Base-by-base conservation (phyloP, 2,329 filamentous ascomycete species). In the Capronia coronata region DNA sequence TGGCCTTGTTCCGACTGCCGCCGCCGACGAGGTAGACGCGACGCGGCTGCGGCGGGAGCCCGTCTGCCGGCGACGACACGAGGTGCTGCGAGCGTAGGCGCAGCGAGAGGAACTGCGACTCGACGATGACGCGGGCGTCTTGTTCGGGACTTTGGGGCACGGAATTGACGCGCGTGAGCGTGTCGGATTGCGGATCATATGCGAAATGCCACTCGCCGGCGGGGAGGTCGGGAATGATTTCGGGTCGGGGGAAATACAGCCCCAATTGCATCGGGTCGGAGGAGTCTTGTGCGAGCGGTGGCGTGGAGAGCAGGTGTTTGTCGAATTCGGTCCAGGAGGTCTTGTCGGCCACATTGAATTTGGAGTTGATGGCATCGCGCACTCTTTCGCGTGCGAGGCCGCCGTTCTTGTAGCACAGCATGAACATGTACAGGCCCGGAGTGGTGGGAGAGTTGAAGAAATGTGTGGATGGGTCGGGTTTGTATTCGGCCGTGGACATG, bases 391-490 rank as follows among this genome's bases (percentile, higher is more conserved):
- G 85, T 1, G 93, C 91, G 1, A 97, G 80, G 1, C 89, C 89
- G 59, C 93, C 93, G 70, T 98, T 98, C 71, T 97, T 97, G 75
- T 97, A 98, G 76, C 93, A 98, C 29, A 98, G 81, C 93, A 98
- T 98, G 71, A 98, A 97, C 93, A 98, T 97, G 77, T 94, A 96
- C 52, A 96, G 79, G 1, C 86, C 88, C 0, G 83, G 73, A 1
- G 88, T 94, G 38, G 89, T 93, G 1, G 93, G 93, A 68, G 97
- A 90, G 73, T 96, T 95, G 79, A 97, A 94, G 75, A 97, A 95
- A 73, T 98, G 93, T 64, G 95, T 95, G 5, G 86, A 80, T 2
- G 88, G 86, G 64, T 96, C 84, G 1, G 93, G 88, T 66, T 84
- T 84, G 76, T 95, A 97, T 61, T 80, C 77, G n/a, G 87, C 83